Evolutionary conservation across 2,329 filamentous ascomycete species (phyloP).

Genomic region (Apiospora koreana): DNA sequence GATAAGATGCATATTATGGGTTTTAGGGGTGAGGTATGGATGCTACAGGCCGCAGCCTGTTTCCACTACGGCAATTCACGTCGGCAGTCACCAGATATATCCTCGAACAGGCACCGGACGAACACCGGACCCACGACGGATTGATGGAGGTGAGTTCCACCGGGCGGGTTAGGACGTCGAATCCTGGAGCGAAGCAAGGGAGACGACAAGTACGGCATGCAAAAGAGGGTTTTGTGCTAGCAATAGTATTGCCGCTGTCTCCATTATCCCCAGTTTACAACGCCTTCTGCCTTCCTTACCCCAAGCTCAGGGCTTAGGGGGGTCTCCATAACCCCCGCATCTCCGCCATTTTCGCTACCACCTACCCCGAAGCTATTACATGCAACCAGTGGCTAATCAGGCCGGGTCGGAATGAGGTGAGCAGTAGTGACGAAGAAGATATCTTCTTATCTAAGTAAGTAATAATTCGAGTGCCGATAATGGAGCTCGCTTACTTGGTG

Average conservation of each 20-base stretch:
- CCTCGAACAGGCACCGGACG: background rate
- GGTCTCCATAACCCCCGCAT: slow-evolving; percentile 6
- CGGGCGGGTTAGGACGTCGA: background rate
- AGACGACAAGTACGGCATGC: too few species aligned
- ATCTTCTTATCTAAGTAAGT: background rate
- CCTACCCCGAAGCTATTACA: background rate
- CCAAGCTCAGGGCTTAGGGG: background rate
- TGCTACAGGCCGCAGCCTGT: background rate
- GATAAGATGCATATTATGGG: background rate
- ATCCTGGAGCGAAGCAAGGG: background rate
- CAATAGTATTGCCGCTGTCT: background rate
- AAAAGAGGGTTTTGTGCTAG: background rate
- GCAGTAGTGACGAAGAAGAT: background rate
- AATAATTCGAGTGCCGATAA: background rate
- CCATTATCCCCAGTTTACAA: background rate
- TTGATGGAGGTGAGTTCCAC: background rate
- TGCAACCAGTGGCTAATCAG: background rate
- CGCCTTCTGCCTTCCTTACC: background rate
- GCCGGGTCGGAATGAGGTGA: background rate
- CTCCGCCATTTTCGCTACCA: background rate
- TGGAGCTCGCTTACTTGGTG: background rate
- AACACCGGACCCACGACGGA: background rate
- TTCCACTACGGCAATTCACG: background rate
- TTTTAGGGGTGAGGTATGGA: background rate
- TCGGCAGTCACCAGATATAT: background rate